Percentiles rank a stretch among this genome's conserved stretches.
phyloP scores from a whole-genome alignment of 345 rosid species.

The Anastatica hierochuntica region DNA sequence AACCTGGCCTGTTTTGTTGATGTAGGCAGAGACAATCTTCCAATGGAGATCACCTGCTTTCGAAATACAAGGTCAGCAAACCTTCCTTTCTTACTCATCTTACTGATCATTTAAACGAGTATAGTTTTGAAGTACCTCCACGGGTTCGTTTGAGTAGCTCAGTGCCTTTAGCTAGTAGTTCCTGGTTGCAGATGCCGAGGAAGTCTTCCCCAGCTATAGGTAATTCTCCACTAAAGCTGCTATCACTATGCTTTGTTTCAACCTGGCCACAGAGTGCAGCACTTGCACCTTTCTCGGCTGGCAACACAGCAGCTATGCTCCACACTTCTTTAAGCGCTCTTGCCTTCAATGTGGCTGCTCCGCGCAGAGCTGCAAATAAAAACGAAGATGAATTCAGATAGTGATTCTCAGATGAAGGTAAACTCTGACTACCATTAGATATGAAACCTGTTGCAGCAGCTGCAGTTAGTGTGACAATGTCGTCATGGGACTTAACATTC shows the following conservation, averaged over 20 bases:
- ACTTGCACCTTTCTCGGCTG: conserved; percentile 55
- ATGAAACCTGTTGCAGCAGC: conserved; percentile 87
- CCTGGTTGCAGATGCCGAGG: conserved; percentile 46
- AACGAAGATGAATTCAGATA: not conserved
- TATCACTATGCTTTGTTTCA: conserved; percentile 26
- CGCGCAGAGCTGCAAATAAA: conserved; percentile 78
- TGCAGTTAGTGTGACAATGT: conserved; percentile 79
- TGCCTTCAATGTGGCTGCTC: conserved; percentile 89
- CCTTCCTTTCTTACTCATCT: not conserved
- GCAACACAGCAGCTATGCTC: conserved; percentile 67
- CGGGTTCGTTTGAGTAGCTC: conserved; percentile 95
- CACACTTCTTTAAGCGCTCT: conserved; percentile 76
- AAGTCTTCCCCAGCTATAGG: conserved; percentile 46
- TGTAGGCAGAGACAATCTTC: conserved; percentile 80
- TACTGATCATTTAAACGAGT: not conserved
- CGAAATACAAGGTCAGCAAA: not conserved
- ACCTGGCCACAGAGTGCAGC: conserved; percentile 33
- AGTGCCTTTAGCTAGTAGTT: conserved; percentile 65
- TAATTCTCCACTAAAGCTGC: conserved; percentile 46
- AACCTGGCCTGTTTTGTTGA: conserved; percentile 61
- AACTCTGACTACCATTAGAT: not conserved
- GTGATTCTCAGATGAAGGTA: not conserved
- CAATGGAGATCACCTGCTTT: conserved; percentile 89
- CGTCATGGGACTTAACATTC: conserved; percentile 77
- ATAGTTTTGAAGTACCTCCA: conserved; percentile 36